Evolutionary conservation across 2,329 filamentous ascomycete species (phyloP), one percentile per base, ranked within the genome.

Genomic region (Chaetomiaceae sp.): DNA sequence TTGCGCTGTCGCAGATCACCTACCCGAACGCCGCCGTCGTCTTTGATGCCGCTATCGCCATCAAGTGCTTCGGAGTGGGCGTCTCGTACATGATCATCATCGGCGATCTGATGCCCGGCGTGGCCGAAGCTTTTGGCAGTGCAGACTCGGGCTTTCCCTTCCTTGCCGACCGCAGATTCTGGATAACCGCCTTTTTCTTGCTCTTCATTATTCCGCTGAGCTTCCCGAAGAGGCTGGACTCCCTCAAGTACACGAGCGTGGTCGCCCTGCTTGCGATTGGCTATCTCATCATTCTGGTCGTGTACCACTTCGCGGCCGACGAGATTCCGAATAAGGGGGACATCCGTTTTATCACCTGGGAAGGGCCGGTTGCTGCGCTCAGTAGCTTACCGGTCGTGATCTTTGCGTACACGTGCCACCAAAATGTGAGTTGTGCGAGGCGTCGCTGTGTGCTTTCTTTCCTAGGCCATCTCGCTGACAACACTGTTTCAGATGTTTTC

Each of bases 31-130:
- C 92, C 2, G 89, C 93, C 8, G 89, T 99, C 41, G 77, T 97
- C 40, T 99, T 99, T 67, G 93, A 99, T 70, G 85, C 86, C 6
- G 93, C 93, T 5, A 99, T 99, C 65, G 90, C 92, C 12, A 83
- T 99, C 65, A 99, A 99, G 68, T 99, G 93, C 70, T 99, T 99
- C 66, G 93, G 93, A 33, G 93, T 99, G 9, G 93, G 88, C 19
- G 89, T 97, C 53, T 96, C 90, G 62, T 99, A 99, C 71, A 81
- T 99, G 62, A 99, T 99, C 64, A 97, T 99, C 63, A 97, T 99
- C 60, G 93, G 93, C 44, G 93, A 99, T 67, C 74, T 99, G 56
- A 99, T 99, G 93, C 93, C 93, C 1, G 92, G 90, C 34, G 93
- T 99, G 9, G 83, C 93, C 20, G 73, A 82, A 54, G 93, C 91